Evolutionary conservation across 2,329 filamentous ascomycete genomes (phyloP), one percentile per base, ranked within the genome.

Genomic region (Chaetomium strumarium): DNA sequence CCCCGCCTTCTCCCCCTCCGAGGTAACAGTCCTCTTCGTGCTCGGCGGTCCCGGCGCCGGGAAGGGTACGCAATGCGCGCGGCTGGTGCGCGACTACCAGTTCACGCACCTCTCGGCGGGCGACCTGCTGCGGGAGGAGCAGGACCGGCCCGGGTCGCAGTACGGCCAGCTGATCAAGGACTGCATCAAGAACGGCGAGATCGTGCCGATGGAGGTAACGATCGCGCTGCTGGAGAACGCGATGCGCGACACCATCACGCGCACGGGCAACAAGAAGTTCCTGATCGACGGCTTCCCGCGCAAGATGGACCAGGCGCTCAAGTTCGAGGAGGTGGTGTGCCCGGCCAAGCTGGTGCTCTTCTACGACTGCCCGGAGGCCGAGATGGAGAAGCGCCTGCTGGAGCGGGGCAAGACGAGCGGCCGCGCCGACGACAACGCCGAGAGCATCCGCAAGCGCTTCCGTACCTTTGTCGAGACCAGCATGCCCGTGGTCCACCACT

Each of bases 131-230:
- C 88, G 93, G 56, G 91, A 90, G 58, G 93, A 99, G 75, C 93
- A 97, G 73, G 79, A 92, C 66, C 87, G 92, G 5, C 79, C 82
- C 0, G 91, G 89, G 53, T 90, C 84, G 59, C 78, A 96, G 71
- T 97, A 95, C 69, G 93, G 93, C 68, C 83, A 90, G 60, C 79
- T 97, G 73, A 99, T 99, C 79, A 86, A 86, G 68, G 80, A 86
- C 62, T 91, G 93, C 75, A 99, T 99, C 77, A 88, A 86, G 67
- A 86, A 99, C 68, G 93, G 93, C 55, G 84, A 84, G 63, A 99
- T 99, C 70, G 93, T 99, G 58, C 93, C 93, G n/a, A 95, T 96
- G 89, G 92, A 97, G 71, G 90, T 97, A 46, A 99, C 93, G 5
- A 86, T 99, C 55, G 86, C 91, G 64, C 75, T 99, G 34, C 80